Base-by-base conservation (phyloP, 176 grass and related monocot genomes). In the Triticum turgidum region DNA sequence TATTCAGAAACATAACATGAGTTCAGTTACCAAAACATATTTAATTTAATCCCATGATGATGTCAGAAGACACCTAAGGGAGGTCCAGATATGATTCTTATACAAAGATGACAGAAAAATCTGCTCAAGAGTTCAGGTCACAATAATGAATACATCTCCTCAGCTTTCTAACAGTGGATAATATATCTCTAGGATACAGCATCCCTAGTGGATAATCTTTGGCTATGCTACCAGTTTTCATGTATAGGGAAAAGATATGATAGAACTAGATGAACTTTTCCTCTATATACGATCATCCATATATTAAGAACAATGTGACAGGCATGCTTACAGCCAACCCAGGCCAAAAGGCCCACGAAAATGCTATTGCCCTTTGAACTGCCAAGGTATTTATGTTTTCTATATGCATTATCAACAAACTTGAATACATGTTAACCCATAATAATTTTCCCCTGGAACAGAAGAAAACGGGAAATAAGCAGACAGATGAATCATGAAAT, bases 321-420 rank as follows among this genome's bases (percentile, higher is more conserved):
- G 61, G 25, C 11, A 85, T 54, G 33, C 29, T 85, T 38, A 78
- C 62, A 54, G 44, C 29, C 20, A 85, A 24, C 73, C 67, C 44
- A 54, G 52, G 7, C 20, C 30, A 66, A 77, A 35, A 77, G 11
- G 9, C 11, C 3, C 18, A 66, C 20, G 51, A 66, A 38, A 29
- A 77, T 52, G 61, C 21, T 29, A 85, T 35, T 10, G 56, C 59
- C 25, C 3, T 52, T 85, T 66, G 32, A 77, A 7, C 71, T 64
- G 12, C 14, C 59, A 24, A 12, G 2, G 3, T 56, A 85, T 34
- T 66, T 54, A 25, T 13, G 9, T 37, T 56, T 65, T 69, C 62
- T 21, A 58, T 21, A 58, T 58, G 44, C 61, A 67, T 38, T 21
- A 38, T 51, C 37, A 25, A 12, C 49, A 56, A 85, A 85, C 33